These are phyloP conservation scores for Punica granatum DNA, from an alignment of 345 rosid species.

Conservation along the genomic window DNA sequence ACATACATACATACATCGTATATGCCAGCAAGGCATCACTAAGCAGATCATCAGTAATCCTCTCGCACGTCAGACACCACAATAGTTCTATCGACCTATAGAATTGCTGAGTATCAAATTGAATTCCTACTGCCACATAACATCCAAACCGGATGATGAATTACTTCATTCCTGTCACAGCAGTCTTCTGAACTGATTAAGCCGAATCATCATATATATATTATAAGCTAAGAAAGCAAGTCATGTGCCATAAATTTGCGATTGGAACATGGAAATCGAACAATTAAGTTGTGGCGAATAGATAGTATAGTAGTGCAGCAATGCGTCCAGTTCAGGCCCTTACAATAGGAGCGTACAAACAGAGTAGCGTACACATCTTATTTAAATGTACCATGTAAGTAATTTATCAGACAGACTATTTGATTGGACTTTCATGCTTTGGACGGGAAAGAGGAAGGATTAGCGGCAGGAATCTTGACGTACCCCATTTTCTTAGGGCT, in stretches of 20 bases:
- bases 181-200: not conserved
- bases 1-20: too few species aligned
- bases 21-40: too few species aligned
- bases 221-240: not conserved
- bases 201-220: not conserved
- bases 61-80: too few species aligned
- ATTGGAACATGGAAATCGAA: not conserved
- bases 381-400: too few species aligned
- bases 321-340: not conserved
- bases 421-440: constrained; percentile 6
- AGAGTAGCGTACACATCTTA: not conserved
- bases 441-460: constrained; percentile 8
- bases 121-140: too few species aligned
- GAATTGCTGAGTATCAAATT: too few species aligned
- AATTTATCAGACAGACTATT: not conserved
- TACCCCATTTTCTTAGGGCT: constrained; percentile 74
- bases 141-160: too few species aligned
- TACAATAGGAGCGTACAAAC: not conserved
- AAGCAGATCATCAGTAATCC: too few species aligned
- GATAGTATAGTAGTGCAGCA: not conserved
- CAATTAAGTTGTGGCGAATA: not conserved
- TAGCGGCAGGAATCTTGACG: constrained; percentile 48
- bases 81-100: too few species aligned
- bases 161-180: too few species aligned
- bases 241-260: not conserved